Percentiles rank a stretch among this genome's conserved stretches.
Conservation (phyloP, 23 red algal species). For the Agarophyton chilense region DNA sequence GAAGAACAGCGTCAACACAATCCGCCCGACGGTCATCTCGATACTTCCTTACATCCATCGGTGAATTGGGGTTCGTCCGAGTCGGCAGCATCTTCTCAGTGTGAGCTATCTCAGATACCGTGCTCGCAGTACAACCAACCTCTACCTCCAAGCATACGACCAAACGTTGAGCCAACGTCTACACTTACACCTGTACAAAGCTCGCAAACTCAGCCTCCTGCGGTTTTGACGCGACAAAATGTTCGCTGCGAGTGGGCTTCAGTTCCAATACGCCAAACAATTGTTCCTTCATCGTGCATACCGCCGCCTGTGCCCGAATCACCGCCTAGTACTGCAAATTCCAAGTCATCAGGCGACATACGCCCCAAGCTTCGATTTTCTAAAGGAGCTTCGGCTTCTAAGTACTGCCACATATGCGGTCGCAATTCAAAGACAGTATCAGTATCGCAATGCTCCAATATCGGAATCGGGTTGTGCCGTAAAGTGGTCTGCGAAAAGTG, state of each 20-base stretch:
- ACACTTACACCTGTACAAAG: not conserved
- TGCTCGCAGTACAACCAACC: not conserved
- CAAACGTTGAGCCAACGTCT: not conserved
- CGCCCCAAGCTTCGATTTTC: slow-evolving; percentile 54
- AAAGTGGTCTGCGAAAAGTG: slow-evolving; percentile 58
- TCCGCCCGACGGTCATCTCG: not conserved
- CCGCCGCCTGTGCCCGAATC: not conserved
- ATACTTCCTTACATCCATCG: not conserved
- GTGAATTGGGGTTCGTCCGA: not conserved
- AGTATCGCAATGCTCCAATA: slow-evolving; percentile 52
- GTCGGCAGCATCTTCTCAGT: not conserved
- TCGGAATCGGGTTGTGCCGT: slow-evolving; percentile 36
- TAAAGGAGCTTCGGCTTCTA: slow-evolving; percentile 30
- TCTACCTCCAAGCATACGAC: not conserved
- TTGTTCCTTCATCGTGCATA: not conserved
- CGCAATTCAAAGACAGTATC: slow-evolving; percentile 25
- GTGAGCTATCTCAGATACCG: not conserved
- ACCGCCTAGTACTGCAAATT: not conserved
- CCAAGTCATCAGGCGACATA: not conserved
- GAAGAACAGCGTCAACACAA: not conserved
- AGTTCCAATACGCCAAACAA: not conserved
- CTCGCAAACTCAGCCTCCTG: not conserved
- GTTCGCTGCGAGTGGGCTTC: not conserved
- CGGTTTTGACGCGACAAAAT: not conserved
- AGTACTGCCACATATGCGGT: slow-evolving; percentile 62